phyloP scores from a whole-genome alignment of 768 basidiomycete genomes.

The Boletus speciosus region DNA sequence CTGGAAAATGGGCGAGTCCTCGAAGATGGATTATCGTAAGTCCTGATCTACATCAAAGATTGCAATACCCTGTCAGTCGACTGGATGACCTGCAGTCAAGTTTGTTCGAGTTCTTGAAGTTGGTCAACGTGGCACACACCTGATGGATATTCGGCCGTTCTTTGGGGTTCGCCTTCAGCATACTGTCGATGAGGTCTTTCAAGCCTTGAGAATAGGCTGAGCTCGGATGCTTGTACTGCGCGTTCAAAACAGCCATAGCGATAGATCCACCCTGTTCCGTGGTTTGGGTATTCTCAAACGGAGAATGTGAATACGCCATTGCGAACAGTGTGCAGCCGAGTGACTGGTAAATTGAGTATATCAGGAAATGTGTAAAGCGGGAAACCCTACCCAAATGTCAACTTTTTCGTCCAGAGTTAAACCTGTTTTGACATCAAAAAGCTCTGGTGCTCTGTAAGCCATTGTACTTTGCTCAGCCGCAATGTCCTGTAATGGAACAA shows the following conservation, averaged over 20 bases:
- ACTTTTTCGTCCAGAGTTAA: conserved; percentile 87
- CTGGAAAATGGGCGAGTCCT: conserved; percentile 1
- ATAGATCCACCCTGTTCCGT: conserved; percentile 95
- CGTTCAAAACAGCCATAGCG: conserved; percentile 95
- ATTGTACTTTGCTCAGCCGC: conserved; percentile 98
- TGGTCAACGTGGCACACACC: conserved; percentile 41
- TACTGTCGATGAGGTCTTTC: conserved; percentile 75
- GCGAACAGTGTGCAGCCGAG: conserved; percentile 94
- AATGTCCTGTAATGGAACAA: conserved; percentile 59
- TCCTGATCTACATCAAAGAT: conserved; percentile 44
- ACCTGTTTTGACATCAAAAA: conserved; percentile 97
- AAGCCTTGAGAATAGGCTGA: conserved; percentile 86
- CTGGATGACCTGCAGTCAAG: conserved; percentile 52
- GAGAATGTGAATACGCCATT: conserved; percentile 92
- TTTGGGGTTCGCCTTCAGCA: conserved; percentile 79
- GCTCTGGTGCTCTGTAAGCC: conserved; percentile 96
- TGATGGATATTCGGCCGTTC: conserved; percentile 84
- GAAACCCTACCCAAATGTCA: conserved; percentile 81
- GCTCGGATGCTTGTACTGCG: conserved; percentile 85
- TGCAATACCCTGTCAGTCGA: conserved; percentile 62
- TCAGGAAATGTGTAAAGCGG: neutral
- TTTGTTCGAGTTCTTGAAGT: conserved; percentile 2
- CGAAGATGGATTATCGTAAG: neutral
- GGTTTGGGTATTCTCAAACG: conserved; percentile 90
- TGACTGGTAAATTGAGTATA: conserved; percentile 53